Evolutionary conservation across 2,329 filamentous ascomycete genomes (phyloP).

Genomic region (Diaporthe sp.): DNA sequence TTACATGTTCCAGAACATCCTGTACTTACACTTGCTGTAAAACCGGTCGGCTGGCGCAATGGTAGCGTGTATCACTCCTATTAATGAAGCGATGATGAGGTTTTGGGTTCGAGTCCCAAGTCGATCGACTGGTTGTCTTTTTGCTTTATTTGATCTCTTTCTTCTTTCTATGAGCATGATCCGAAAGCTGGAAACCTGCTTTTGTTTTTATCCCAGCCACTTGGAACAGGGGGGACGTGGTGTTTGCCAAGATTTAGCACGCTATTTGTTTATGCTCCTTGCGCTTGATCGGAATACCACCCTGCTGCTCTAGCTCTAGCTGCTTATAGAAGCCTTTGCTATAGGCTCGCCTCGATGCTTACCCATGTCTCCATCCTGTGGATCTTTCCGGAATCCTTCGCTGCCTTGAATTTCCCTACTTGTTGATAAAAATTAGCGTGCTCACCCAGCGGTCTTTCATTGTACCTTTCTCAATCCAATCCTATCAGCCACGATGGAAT

Average conservation of each 20-base stretch:
- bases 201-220: neutral
- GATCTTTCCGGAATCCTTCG: slow-evolving; percentile 21
- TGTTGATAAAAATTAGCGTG: neutral
- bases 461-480: neutral
- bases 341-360: slow-evolving; percentile 7
- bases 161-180: neutral
- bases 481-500: neutral
- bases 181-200: neutral
- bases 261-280: neutral
- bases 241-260: neutral
- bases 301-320: slow-evolving; percentile 8
- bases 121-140: slow-evolving; percentile 1
- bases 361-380: slow-evolving; percentile 23
- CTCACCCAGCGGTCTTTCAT: neutral
- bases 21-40: neutral
- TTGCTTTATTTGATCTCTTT: too few species aligned
- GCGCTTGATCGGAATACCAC: neutral
- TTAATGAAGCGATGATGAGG: slow-evolving; percentile 1
- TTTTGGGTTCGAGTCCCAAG: slow-evolving; percentile 30
- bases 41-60: slow-evolving; percentile 21
- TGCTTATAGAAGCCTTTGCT: slow-evolving; percentile 13
- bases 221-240: neutral
- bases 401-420: slow-evolving; percentile 16
- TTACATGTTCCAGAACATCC: fast-evolving
- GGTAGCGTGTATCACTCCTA: slow-evolving; percentile 30